Conservation (phyloP, 2,329 filamentous ascomycete genomes). For the Penicillium vulpinum region DNA sequence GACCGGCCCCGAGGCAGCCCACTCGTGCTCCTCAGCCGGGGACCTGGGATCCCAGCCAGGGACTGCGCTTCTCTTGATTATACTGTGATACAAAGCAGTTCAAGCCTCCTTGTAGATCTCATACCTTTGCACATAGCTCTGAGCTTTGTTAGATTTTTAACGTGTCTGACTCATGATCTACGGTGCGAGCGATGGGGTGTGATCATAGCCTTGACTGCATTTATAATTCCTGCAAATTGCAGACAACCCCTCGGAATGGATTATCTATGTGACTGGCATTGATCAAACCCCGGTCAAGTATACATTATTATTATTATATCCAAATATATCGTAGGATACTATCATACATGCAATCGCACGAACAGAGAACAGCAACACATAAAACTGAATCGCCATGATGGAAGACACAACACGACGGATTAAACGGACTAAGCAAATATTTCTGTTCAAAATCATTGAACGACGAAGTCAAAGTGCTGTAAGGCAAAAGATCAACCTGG, state of each 20-base stretch:
- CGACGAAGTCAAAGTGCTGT: too few species aligned
- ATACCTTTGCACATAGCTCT: background rate
- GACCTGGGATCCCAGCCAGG: constrained; percentile 61
- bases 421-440: too few species aligned
- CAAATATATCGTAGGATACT: background rate
- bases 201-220: background rate
- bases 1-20: constrained; percentile 20
- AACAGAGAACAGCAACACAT: background rate
- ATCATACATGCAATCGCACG: background rate
- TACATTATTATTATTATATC: background rate
- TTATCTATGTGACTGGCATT: background rate
- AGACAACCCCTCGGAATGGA: background rate
- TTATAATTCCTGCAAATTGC: background rate
- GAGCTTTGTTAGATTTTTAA: background rate
- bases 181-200: background rate
- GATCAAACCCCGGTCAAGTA: background rate
- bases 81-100: background rate
- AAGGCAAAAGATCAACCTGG: background rate
- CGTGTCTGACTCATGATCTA: background rate
- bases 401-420: background rate
- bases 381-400: background rate
- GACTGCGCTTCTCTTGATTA: constrained; percentile 56
- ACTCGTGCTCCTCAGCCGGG: constrained; percentile 30
- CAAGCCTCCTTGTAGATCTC: background rate
- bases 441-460: background rate